Evolutionary conservation across 495 filamentous ascomycete species (phyloP), one percentile per base, ranked within the genome.

Genomic region (Massariosphaeria phaeospora): DNA sequence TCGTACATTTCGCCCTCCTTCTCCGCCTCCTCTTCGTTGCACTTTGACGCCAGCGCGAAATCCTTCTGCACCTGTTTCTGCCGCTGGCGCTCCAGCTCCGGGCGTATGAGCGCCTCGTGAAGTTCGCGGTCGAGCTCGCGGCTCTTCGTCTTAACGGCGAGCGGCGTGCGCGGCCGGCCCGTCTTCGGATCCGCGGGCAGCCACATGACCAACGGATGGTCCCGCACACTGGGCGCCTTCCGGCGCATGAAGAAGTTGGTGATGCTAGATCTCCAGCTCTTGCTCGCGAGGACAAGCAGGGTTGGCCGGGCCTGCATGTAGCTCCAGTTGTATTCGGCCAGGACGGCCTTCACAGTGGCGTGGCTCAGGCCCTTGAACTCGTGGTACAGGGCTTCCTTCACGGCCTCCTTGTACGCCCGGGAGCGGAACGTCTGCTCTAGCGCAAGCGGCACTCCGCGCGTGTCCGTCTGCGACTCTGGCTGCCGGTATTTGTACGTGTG

Each of bases 261-360:
- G 52, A 98, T 75, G 20, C 85, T 84, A 55, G 84, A 89, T 9
- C 88, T 80, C 93, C 93, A 98, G 18, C 88, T 91, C 65, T 83
- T 88, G 21, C 80, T 77, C 24, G 84, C 82, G 2, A 96, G 68
- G n/a, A 79, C 77, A 23, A 84, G 80, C 12, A 98, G 78, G 0
- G 80, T 87, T 31, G 81, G 80, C 27, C 90, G 77, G 2, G 88
- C 83, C n/a, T 82, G 79, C 3, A 81, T 76, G 64, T 97, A 97
- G 26, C 83, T 89, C 67, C 85, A 86, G 66, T 98, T 98, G 61
- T 79, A 79, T 67, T 98, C 93, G 20, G 91, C 91, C 40, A 98
- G 76, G 1, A 98, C 90, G 7, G 84, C 91, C 34, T 87, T 83
- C 59, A 97, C 84, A 2, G 88, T 81, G 38, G 88, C 91, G 48